Base-by-base conservation (phyloP, 441 rosid species). In the Isatis lusitanica region DNA sequence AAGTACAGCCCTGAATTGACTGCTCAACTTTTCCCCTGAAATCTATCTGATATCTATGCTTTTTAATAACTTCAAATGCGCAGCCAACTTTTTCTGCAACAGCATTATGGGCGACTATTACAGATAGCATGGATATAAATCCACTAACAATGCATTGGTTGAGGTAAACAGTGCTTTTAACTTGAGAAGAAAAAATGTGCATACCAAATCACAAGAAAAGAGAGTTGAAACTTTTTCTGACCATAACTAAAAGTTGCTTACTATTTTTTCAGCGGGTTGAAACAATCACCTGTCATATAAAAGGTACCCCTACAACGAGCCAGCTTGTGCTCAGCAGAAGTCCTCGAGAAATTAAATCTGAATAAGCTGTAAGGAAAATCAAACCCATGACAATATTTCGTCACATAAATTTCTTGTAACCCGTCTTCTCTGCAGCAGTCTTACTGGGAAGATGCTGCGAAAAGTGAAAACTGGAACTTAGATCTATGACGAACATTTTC, bases 1-100 rank as follows among this genome's bases (percentile, higher is more conserved):
- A 72, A 72, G 80, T 71, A 66, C 74, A 77, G 55, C 40, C 52
- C 24, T 72, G 66, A 77, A 72, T 44, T 16, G 64, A 67, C 73
- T 13, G 31, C 53, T 72, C 77, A 52, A 28, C 69, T 66, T 71
- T 72, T 9, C 69, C 66, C 77, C 64, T 66, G 69, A 53, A 12
- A 77, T 66, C n/a, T 77, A 77, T 71, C 69, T 77, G 77, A 76
- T 76, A 65, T 71, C 65, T 72, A 31, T 66, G 64, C 60, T 53
- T 77, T 66, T 43, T 52, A 43, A 58, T 53, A 24, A 53, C 73
- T 66, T 77, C 24, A 43, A 52, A 21, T 10, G 60, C 28, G 70
- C 33, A 51, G 47, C 52, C 58, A 66, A 50, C 43, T 51, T 71
- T 64, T 33, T 50, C 65, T 10, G 71, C 16, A 31, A 57, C 72